Conservation (phyloP, 2,329 filamentous ascomycete genomes). For the Dendrostoma leiphaemia region DNA sequence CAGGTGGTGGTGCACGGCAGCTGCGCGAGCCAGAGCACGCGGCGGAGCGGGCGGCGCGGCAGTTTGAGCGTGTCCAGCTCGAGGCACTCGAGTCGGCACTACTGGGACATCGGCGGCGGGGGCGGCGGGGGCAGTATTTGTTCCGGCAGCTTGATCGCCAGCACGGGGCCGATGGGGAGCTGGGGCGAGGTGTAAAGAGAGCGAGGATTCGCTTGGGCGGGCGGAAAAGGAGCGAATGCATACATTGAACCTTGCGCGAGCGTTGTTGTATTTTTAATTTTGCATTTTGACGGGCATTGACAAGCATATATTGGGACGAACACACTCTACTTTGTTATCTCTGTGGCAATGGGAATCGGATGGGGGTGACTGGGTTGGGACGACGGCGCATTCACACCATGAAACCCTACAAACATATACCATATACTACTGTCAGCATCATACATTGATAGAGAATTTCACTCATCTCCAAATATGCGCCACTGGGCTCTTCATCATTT, state of each 20-base stretch:
- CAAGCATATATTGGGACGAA: too few species aligned
- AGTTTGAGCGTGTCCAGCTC: constrained; percentile 68
- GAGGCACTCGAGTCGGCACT: constrained; percentile 78
- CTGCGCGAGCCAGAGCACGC: constrained; percentile 85
- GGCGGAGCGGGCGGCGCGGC: constrained; percentile 65
- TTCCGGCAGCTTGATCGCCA: constrained; percentile 68
- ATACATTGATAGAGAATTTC: neutral
- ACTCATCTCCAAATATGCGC: neutral
- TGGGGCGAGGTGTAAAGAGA: constrained; percentile 81
- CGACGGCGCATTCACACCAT: neutral
- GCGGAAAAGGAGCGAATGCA: neutral
- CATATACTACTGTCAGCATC: neutral
- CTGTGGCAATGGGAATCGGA: too few species aligned
- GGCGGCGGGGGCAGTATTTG: constrained; percentile 60
- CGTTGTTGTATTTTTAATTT: too few species aligned
- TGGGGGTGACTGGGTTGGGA: neutral
- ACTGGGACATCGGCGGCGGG: constrained; percentile 78
- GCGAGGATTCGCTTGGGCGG: too few species aligned
- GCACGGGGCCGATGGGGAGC: constrained; percentile 66
- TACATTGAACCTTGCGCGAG: neutral
- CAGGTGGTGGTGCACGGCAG: constrained; percentile 49
- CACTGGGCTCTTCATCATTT: neutral
- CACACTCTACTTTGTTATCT: too few species aligned
- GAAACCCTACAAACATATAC: constrained; percentile 9
- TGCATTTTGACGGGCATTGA: too few species aligned